Evolutionary conservation across 2,329 filamentous ascomycete genomes (phyloP).

Genomic region (Stagonosporopsis tanaceti): DNA sequence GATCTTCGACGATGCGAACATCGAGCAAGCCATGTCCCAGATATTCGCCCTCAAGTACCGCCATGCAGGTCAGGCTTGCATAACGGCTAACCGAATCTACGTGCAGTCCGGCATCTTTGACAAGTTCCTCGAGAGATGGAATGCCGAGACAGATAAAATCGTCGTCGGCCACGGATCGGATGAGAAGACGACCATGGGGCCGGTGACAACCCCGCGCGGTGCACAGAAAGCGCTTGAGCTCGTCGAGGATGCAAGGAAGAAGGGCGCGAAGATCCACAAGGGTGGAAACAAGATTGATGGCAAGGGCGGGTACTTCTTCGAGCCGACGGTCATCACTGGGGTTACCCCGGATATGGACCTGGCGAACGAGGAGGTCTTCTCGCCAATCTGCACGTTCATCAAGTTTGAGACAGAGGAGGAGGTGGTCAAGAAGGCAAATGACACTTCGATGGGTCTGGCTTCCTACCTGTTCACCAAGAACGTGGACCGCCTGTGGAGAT

Average conservation of each 20-base stretch:
- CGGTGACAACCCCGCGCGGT: slow-evolving; percentile 64
- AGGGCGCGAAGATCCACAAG: slow-evolving; percentile 69
- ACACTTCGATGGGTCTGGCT: slow-evolving; percentile 70
- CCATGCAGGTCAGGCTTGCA: slow-evolving; percentile 70
- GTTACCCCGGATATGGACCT: slow-evolving; percentile 67
- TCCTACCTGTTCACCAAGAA: slow-evolving; percentile 75
- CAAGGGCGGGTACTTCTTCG: slow-evolving; percentile 71
- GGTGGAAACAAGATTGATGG: slow-evolving; percentile 63
- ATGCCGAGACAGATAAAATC: slow-evolving; percentile 63
- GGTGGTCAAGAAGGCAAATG: slow-evolving; percentile 66
- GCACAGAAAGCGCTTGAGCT: slow-evolving; percentile 66
- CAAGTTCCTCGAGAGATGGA: slow-evolving; percentile 62
- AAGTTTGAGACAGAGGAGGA: slow-evolving; percentile 73
- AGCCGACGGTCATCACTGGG: slow-evolving; percentile 70
- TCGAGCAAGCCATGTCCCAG: slow-evolving; percentile 61
- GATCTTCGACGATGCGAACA: slow-evolving; percentile 70
- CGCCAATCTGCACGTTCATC: slow-evolving; percentile 69
- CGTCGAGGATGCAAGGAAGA: slow-evolving; percentile 69
- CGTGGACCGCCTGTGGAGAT: slow-evolving; percentile 69
- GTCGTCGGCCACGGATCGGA: slow-evolving; percentile 69
- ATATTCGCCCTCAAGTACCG: slow-evolving; percentile 62
- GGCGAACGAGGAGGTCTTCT: slow-evolving; percentile 69
- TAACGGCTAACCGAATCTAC: slow-evolving; percentile 71
- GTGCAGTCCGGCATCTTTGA: slow-evolving; percentile 70
- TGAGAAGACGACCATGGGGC: slow-evolving; percentile 66